Conservation (phyloP, 2,329 filamentous ascomycete species). For the Stemphylium beticola region DNA sequence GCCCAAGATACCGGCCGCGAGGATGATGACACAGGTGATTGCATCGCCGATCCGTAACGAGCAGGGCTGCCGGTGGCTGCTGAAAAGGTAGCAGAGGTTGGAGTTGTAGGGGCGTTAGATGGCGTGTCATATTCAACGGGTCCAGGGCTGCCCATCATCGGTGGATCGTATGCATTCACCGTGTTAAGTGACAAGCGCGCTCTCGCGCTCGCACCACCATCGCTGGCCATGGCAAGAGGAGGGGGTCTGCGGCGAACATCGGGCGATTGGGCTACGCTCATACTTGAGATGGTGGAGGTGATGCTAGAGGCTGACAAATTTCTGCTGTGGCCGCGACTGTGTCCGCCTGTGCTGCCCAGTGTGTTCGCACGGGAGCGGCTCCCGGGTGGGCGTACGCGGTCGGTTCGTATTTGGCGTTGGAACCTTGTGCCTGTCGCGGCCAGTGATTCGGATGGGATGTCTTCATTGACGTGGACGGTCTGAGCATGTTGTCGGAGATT, state of each 20-base stretch:
- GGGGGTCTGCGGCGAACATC: slow-evolving; percentile 73
- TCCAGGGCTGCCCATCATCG: slow-evolving; percentile 66
- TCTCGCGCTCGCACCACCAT: slow-evolving; percentile 64
- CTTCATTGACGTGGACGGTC: slow-evolving; percentile 96
- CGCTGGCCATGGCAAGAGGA: slow-evolving; percentile 80
- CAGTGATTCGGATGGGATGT: slow-evolving; percentile 91
- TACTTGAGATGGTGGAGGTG: slow-evolving; percentile 73
- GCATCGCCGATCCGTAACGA: slow-evolving; percentile 69
- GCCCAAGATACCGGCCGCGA: slow-evolving; percentile 78
- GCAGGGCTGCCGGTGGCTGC: slow-evolving; percentile 74
- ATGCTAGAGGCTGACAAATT: slow-evolving; percentile 92
- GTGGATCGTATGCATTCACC: slow-evolving; percentile 68
- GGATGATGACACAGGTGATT: slow-evolving; percentile 74
- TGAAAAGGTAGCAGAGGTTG: slow-evolving; percentile 83
- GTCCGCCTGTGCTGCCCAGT: slow-evolving; percentile 72
- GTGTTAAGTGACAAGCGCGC: slow-evolving; percentile 62
- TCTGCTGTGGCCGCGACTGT: slow-evolving; percentile 77
- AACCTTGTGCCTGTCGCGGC: slow-evolving; percentile 92
- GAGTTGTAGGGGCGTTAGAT: slow-evolving; percentile 79
- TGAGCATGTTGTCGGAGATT: slow-evolving; percentile 97
- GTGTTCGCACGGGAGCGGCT: slow-evolving; percentile 79
- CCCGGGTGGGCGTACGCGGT: slow-evolving; percentile 76
- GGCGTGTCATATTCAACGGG: slow-evolving; percentile 67
- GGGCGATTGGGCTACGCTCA: slow-evolving; percentile 57
- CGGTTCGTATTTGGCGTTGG: slow-evolving; percentile 88